A percentile compares a stretch with the other conserved stretches of the same genome.
phyloP scores from a whole-genome alignment of 148 eudicot species.

The Heliosperma pusillum region DNA sequence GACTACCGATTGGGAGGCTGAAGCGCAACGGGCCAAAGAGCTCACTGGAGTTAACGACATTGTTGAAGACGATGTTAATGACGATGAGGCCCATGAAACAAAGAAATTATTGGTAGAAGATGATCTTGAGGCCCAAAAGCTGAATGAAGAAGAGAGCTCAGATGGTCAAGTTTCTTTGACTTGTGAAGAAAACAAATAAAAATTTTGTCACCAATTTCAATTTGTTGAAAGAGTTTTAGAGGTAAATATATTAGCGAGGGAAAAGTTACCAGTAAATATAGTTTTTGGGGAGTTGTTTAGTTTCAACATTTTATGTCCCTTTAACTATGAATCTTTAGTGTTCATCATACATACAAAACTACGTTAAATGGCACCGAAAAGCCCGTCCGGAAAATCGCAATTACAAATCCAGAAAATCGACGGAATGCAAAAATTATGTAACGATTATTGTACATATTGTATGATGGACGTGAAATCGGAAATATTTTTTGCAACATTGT shows the following conservation, averaged over 20 bases:
- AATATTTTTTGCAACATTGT: neutral
- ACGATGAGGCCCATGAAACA: neutral
- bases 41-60: constrained; percentile 22
- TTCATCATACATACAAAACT: neutral
- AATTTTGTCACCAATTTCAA: neutral
- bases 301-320: constrained; percentile 17
- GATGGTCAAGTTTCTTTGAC: neutral
- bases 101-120: constrained; percentile 12
- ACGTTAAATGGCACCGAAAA: neutral
- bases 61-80: neutral
- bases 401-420: neutral
- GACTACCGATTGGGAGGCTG: constrained; percentile 38
- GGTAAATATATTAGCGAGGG: constrained; percentile 20
- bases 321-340: neutral
- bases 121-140: constrained; percentile 17
- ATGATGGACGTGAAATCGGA: constrained; percentile 8
- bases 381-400: neutral
- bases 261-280: constrained; percentile 6
- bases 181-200: neutral
- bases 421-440: neutral
- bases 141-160: neutral
- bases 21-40: constrained; percentile 42
- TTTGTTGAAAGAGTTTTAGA: neutral
- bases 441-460: neutral
- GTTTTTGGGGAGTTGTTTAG: constrained; percentile 13